Percentiles rank a stretch among this genome's conserved stretches.
phyloP scores from a whole-genome alignment of 768 basidiomycete genomes.

The Tylopilus balloui region DNA sequence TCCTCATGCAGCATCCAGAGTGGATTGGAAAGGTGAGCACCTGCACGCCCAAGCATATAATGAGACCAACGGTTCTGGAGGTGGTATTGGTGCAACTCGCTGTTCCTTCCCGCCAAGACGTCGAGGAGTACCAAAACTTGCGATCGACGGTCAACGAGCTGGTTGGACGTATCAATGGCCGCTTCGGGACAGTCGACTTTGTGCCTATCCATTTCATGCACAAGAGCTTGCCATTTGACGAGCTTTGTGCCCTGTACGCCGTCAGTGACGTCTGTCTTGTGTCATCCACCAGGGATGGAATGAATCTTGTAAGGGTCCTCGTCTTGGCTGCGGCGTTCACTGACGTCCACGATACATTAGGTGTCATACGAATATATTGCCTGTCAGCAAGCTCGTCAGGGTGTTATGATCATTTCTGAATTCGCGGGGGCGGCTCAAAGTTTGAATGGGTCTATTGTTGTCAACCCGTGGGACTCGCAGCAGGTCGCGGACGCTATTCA shows the following conservation, averaged over 20 bases:
- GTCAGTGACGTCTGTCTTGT: conserved; percentile 95
- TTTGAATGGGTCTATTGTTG: conserved; percentile 92
- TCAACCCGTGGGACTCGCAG: conserved; percentile 99
- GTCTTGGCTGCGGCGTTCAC: conserved; percentile 5
- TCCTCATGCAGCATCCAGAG: conserved; percentile 96
- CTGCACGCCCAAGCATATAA: neutral
- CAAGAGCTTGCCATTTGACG: conserved; percentile 88
- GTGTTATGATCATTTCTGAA: conserved; percentile 96
- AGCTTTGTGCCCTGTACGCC: conserved; percentile 96
- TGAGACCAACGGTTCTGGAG: conserved; percentile 33
- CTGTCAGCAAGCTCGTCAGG: conserved; percentile 87
- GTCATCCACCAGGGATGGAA: conserved; percentile 92
- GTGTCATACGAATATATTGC: conserved; percentile 99
- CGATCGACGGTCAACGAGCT: conserved; percentile 95
- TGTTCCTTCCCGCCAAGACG: conserved; percentile 95
- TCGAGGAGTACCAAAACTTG: conserved; percentile 98
- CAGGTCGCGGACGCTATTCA: conserved; percentile 97
- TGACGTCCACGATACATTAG: conserved; percentile 38
- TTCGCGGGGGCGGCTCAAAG: conserved; percentile 97
- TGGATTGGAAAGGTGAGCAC: conserved; percentile 89
- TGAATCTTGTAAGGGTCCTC: conserved; percentile 78
- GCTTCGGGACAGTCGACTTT: conserved; percentile 98
- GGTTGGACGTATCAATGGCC: conserved; percentile 96
- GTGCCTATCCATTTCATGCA: conserved; percentile 99
- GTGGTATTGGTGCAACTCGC: conserved; percentile 96